Conservation (phyloP, 2,329 filamentous ascomycete species). For the Cladophialophora bantiana region DNA sequence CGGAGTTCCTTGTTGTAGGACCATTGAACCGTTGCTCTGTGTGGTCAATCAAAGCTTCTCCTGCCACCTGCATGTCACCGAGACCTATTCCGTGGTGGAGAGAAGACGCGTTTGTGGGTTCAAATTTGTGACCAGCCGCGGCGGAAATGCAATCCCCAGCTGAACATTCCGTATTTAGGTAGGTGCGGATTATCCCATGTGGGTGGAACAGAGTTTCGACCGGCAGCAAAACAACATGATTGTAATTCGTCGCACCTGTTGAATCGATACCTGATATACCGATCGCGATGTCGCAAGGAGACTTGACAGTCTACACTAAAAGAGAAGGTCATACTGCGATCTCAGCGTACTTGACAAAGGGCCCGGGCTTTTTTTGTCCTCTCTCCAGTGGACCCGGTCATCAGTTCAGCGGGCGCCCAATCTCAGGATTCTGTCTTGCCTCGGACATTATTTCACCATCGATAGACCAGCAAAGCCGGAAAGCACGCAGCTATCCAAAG, state of each 20-base stretch:
- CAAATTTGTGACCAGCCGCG: neutral
- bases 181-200: neutral
- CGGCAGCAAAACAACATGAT: neutral
- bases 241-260: neutral
- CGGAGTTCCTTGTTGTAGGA: neutral
- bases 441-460: neutral
- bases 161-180: neutral
- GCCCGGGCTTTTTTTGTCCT: neutral
- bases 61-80: conserved; percentile 1
- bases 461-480: neutral
- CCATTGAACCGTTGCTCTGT: neutral
- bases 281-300: neutral
- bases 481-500: too few relatives aligned
- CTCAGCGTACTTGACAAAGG: neutral
- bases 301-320: neutral
- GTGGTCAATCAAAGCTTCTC: neutral
- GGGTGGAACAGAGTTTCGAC: neutral
- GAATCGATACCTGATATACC: neutral
- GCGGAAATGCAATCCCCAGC: conserved; percentile 8
- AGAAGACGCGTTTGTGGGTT: neutral
- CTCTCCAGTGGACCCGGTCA: neutral
- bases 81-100: neutral
- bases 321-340: neutral
- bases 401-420: neutral
- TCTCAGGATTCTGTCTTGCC: neutral